Base-by-base conservation (phyloP, 139 green algal species). In the Chlorella sp. region DNA sequence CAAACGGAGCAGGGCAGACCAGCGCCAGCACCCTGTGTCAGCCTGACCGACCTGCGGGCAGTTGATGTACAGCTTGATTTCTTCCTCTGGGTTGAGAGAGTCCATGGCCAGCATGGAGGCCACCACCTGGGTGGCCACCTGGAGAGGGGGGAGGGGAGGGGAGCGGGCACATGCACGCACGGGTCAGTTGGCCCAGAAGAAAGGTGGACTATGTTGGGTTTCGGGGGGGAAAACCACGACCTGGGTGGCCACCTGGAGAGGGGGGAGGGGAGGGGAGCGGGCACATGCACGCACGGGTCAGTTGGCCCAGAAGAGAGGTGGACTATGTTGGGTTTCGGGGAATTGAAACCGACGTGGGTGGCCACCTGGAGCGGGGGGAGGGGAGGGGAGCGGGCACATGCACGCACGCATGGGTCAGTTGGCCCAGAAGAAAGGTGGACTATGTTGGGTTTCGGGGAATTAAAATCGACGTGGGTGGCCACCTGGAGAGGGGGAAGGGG, bases 11-110 rank as follows among this genome's bases (percentile, higher is more conserved):
- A 28, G 64, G 11, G 11, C 64, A 26, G 21, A 71, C 16, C 16
- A 71, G 15, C 60, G 18, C 60, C 60, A 18, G 15, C 18, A 18
- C 60, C 18, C 60, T 68, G 60, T 68, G 60, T 18, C 14, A 68
- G 18, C 68, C 68, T 12, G 21, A 18, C 14, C 73, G 53, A 75
- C 81, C 53, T 71, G 53, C 32, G 53, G 66, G 64, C 94, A 98
- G 93, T 99, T 99, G 92, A 99, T 98, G 93, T 99, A 99, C 40
- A 99, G 89, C 81, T 96, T 96, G 86, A 99, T 99, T 32, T 98
- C 96, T 75, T 96, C 92, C 0, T 95, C 91, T 11, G 95, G 90
- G 87, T 99, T 94, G 42, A 98, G 91, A 0, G 95, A 93, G 88
- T 99, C 97, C 61, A 99, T 89, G 19, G 98, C 96, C 76, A 99